These are phyloP conservation scores for Pseudozyma tsukubaensis DNA, from an alignment of 1,284 basidiomycete species.

Conservation along the genomic window DNA sequence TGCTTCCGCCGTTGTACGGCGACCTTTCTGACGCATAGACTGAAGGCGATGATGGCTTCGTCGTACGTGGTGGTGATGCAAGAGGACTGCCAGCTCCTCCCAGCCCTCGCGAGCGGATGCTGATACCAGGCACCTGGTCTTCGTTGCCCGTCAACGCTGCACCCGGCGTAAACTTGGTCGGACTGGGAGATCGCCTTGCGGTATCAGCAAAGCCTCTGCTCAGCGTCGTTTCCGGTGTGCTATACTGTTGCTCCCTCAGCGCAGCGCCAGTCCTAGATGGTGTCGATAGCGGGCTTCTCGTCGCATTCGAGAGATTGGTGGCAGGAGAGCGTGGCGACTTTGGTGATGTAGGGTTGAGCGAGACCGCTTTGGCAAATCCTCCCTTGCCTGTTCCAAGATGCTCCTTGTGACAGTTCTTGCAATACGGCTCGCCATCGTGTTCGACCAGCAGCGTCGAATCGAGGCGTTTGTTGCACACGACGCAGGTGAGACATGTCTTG, in stretches of 20 bases:
- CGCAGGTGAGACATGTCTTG: conserved; percentile 65
- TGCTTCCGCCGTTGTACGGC: neutral
- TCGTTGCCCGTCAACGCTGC: conserved; percentile 22
- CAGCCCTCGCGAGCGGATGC: conserved; percentile 27
- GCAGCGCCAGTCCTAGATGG: conserved; percentile 21
- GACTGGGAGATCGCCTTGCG: conserved; percentile 38
- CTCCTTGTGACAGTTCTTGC: conserved; percentile 66
- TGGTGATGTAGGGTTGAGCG: conserved; percentile 54
- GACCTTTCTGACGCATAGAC: neutral
- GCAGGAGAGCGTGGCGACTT: conserved; percentile 38
- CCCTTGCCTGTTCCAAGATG: conserved; percentile 67
- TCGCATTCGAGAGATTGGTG: conserved; percentile 16
- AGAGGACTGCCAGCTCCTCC: conserved; percentile 14
- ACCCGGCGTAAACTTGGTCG: conserved; percentile 39
- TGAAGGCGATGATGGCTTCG: conserved; percentile 20
- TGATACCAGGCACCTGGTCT: conserved; percentile 39
- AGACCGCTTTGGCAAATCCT: conserved; percentile 65
- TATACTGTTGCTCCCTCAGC: conserved; percentile 20
- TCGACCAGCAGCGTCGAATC: conserved; percentile 66
- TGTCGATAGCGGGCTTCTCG: conserved; percentile 24
- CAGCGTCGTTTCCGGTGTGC: conserved; percentile 34
- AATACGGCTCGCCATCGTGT: conserved; percentile 66
- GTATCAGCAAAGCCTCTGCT: conserved; percentile 12
- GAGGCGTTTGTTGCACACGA: conserved; percentile 64
- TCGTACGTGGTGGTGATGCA: conserved; percentile 14